A percentile compares a stretch with the other conserved stretches of the same genome.
Conservation (phyloP, 768 basidiomycete genomes). For the Terana coerulea region DNA sequence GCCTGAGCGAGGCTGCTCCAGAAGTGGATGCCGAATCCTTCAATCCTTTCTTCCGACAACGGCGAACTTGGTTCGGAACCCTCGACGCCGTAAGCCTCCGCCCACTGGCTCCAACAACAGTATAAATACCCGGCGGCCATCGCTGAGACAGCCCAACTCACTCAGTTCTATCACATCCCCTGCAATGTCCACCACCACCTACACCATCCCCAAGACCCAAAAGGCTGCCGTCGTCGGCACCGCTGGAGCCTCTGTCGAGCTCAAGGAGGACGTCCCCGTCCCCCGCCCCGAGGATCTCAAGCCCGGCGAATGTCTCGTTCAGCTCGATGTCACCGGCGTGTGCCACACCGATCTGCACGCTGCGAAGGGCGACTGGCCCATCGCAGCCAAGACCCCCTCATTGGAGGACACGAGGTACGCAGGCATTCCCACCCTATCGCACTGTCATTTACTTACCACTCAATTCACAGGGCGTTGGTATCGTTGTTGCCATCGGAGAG, state of each 20-base stretch:
- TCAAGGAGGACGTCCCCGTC: slow-evolving; percentile 50
- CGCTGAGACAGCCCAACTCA: too few species aligned
- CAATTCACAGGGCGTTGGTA: slow-evolving; percentile 65
- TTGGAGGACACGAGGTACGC: slow-evolving; percentile 62
- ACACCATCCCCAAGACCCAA: slow-evolving; percentile 39
- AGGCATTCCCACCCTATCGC: not conserved
- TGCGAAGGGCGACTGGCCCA: slow-evolving; percentile 76
- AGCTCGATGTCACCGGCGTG: slow-evolving; percentile 75
- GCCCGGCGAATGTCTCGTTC: slow-evolving; percentile 73
- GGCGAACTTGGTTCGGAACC: too few species aligned
- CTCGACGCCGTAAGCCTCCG: too few species aligned
- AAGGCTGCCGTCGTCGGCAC: slow-evolving; percentile 36
- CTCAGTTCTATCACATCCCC: too few species aligned
- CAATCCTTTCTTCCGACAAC: too few species aligned
- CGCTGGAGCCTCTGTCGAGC: slow-evolving; percentile 26
- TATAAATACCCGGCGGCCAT: too few species aligned
- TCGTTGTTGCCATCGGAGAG: slow-evolving; percentile 74
- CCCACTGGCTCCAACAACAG: too few species aligned
- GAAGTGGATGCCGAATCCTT: too few species aligned
- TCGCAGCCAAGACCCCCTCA: slow-evolving; percentile 61
- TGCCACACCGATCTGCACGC: slow-evolving; percentile 86
- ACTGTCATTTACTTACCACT: not conserved
- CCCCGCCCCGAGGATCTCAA: slow-evolving; percentile 49
- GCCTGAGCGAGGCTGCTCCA: too few species aligned
- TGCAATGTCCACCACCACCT: too few species aligned